phyloP scores from a whole-genome alignment of 139 green algal genomes.

The Eudorina sp. region DNA sequence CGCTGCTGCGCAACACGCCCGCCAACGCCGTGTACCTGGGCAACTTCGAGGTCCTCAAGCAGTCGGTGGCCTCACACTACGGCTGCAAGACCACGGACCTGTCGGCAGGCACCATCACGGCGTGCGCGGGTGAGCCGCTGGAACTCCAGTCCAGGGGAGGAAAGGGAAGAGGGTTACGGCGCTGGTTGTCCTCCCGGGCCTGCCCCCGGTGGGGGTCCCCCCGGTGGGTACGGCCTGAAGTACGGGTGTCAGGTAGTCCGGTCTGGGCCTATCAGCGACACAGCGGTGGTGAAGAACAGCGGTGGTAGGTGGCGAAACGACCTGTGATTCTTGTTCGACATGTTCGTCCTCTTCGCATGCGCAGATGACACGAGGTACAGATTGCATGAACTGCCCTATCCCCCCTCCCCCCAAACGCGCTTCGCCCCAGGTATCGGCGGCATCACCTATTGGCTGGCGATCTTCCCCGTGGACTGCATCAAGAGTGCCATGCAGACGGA shows the following conservation, averaged over 20 bases:
- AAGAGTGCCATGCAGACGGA: conserved; percentile 78
- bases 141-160: not conserved
- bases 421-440: conserved; percentile 83
- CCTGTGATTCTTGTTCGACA: no score
- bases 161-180: not conserved
- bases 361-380: no score
- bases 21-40: conserved; percentile 96
- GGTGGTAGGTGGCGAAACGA: no score
- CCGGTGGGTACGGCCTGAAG: no score
- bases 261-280: no score
- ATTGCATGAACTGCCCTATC: no score
- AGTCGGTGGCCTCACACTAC: conserved; percentile 34
- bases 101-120: conserved; percentile 26
- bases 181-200: no score
- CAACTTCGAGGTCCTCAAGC: conserved; percentile 94
- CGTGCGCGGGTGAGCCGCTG: conserved; percentile 31
- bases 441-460: conserved; percentile 89
- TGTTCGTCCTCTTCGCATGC: no score
- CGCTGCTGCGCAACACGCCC: conserved; percentile 89
- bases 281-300: no score
- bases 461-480: conserved; percentile 91
- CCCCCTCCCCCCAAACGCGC: not conserved
- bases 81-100: conserved; percentile 41
- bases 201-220: no score
- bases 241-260: no score